Conservation (phyloP, 1,139 yeast species). For the Pichia sp. region DNA sequence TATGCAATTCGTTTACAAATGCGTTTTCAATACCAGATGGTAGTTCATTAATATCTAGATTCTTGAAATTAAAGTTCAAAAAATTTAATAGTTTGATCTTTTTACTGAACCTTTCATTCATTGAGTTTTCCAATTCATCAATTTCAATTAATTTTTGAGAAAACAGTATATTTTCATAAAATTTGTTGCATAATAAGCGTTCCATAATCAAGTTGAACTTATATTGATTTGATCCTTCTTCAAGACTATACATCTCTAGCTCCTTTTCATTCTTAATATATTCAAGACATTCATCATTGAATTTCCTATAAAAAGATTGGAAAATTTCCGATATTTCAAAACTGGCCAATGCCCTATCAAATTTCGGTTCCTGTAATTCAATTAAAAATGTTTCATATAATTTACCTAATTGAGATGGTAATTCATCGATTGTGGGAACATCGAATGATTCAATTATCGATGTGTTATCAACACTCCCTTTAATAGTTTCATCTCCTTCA, state of each 20-base stretch:
- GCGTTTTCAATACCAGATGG: slow-evolving; percentile 16
- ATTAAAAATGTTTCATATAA: slow-evolving; percentile 40
- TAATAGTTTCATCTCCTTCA: neutral
- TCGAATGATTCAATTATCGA: slow-evolving; percentile 5
- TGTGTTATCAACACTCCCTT: neutral
- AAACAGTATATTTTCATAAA: slow-evolving; percentile 32
- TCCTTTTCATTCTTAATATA: slow-evolving; percentile 20
- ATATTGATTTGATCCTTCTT: slow-evolving; percentile 24
- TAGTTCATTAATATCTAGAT: slow-evolving; percentile 21
- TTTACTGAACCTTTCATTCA: slow-evolving; percentile 19
- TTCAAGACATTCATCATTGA: slow-evolving; percentile 21
- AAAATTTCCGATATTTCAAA: slow-evolving; percentile 44
- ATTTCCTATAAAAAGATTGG: slow-evolving; percentile 41
- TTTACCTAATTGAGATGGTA: slow-evolving; percentile 33
- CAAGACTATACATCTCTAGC: slow-evolving; percentile 15
- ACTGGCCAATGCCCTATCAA: slow-evolving; percentile 43
- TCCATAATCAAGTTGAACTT: slow-evolving; percentile 32
- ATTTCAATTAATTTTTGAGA: slow-evolving; percentile 21
- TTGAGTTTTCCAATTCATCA: slow-evolving; percentile 22
- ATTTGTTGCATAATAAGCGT: slow-evolving; percentile 31
- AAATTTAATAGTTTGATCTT: slow-evolving; percentile 20
- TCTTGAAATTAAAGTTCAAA: slow-evolving; percentile 17
- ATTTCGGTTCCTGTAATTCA: slow-evolving; percentile 48
- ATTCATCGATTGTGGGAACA: slow-evolving; percentile 15
- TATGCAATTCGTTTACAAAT: slow-evolving; percentile 16